Base-by-base conservation (phyloP, 2,329 filamentous ascomycete species). In the Arthroderma sp. region DNA sequence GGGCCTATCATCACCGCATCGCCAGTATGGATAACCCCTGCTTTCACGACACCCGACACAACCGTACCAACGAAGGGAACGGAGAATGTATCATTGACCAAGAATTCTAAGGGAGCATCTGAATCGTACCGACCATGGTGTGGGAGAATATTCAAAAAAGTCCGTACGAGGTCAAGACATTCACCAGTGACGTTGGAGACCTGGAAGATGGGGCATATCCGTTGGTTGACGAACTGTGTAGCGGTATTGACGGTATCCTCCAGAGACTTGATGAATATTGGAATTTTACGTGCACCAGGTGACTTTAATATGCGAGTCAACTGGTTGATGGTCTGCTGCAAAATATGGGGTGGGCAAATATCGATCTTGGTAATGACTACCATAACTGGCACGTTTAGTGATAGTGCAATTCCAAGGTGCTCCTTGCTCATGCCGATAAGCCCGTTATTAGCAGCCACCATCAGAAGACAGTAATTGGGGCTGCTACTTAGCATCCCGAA, bases 361-460 rank as follows among this genome's bases (percentile, higher is more conserved):
- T 96, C 91, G 52, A 96, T 94, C 70, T 96, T 98, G 63, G 89
- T 98, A 51, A 96, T 80, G 52, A 95, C 82, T 3, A 96, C 88
- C 86, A 98, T 94, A 54, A 98, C 86, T 0, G 91, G 91, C 7
- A 98, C 89, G 58, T 96, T 96, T 42, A 98, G 71, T 0, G 91
- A 88, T 30, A 96, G 70, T 0, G 91, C 89, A 51, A 98, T 94
- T 10, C 91, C 91, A 3, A 98, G 70, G 63, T 98, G 91, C 68
- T 98, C 91, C 72, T 93, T 94, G 65, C 86, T 94, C 91, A 96
- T 98, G 15, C 91, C 91, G 39, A 96, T 85, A 38, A 98, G 71
- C 3, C 91, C 91, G 59, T 98, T 96, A 57, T 98, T 98, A 11
- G 91, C 91, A 8, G 91, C 91, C 0, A 98, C 91, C 91, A 98